phyloP scores from a whole-genome alignment of 805 yeast species.

The Wickerhamiella allomyrinae region DNA sequence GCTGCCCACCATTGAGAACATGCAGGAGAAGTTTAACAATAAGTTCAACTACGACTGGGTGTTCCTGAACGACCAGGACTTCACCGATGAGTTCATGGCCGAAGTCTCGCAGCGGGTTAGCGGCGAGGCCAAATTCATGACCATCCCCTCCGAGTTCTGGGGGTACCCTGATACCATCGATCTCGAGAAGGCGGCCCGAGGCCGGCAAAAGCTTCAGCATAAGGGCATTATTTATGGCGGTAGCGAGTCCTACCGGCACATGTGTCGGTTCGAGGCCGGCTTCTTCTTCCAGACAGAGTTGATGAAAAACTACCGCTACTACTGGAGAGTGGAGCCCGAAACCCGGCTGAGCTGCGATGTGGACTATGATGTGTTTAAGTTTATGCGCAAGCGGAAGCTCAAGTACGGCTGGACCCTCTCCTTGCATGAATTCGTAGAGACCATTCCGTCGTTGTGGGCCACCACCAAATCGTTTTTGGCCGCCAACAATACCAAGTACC shows the following conservation, averaged over 20 bases:
- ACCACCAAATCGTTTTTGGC: constrained; percentile 47
- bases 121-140: constrained; percentile 66
- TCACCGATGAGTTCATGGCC: constrained; percentile 64
- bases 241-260: constrained; percentile 63
- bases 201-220: constrained; percentile 32
- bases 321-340: constrained; percentile 92
- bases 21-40: constrained; percentile 84
- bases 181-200: constrained; percentile 35
- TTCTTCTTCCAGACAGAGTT: constrained; percentile 70
- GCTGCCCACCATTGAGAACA: constrained; percentile 57
- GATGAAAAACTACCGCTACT: constrained; percentile 62
- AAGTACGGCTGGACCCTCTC: constrained; percentile 80
- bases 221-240: constrained; percentile 48
- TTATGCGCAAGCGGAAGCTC: constrained; percentile 61
- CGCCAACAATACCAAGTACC: constrained; percentile 40
- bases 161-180: constrained; percentile 61
- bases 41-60: constrained; percentile 87
- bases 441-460: constrained; percentile 78
- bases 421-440: constrained; percentile 65
- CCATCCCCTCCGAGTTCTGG: constrained; percentile 77
- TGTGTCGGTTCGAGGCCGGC: constrained; percentile 93
- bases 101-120: constrained; percentile 54
- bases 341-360: constrained; percentile 74
- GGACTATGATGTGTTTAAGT: constrained; percentile 58
- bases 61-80: constrained; percentile 76